A percentile compares a stretch with the other conserved stretches of the same genome.
These are phyloP conservation scores for Colletotrichum agaves DNA, from an alignment of 2,329 filamentous ascomycete species.

Conservation along the genomic window DNA sequence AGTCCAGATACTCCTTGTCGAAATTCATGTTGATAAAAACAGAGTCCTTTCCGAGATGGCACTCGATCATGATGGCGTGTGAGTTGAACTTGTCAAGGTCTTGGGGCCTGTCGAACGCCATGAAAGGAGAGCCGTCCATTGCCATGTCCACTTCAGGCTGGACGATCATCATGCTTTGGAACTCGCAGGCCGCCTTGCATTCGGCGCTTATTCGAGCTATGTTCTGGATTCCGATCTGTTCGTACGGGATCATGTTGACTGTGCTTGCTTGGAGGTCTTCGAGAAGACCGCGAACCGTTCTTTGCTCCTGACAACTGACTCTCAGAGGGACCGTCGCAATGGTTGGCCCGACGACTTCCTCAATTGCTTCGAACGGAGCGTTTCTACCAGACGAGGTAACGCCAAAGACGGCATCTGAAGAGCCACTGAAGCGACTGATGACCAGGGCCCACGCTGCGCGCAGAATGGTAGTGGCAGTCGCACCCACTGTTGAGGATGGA, in stretches of 20 bases:
- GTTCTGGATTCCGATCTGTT: constrained; percentile 46
- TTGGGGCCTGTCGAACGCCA: constrained; percentile 9
- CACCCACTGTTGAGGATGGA: not conserved
- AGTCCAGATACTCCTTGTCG: constrained; percentile 10
- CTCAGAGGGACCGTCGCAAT: constrained; percentile 37
- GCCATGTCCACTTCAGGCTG: constrained; percentile 37
- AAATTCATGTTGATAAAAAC: constrained; percentile 19
- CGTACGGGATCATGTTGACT: constrained; percentile 43
- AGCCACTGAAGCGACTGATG: constrained; percentile 49
- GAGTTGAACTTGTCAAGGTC: constrained; percentile 32
- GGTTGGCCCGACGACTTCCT: constrained; percentile 45
- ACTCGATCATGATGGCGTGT: constrained; percentile 27
- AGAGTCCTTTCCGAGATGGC: not conserved
- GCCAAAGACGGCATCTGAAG: constrained; percentile 52
- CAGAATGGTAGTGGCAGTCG: constrained; percentile 16
- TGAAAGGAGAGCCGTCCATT: constrained; percentile 7
- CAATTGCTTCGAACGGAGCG: constrained; percentile 35
- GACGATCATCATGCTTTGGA: constrained; percentile 36
- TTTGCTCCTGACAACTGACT: constrained; percentile 1
- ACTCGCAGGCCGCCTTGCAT: constrained; percentile 24
- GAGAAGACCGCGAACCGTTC: constrained; percentile 31
- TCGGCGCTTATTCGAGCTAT: constrained; percentile 39
- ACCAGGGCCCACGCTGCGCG: constrained; percentile 54
- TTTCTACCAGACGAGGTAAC: constrained; percentile 49
- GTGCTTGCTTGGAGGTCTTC: constrained; percentile 43